Base-by-base conservation (phyloP, 805 yeast genomes). In the Saccharomycopsis synnaedendra region DNA sequence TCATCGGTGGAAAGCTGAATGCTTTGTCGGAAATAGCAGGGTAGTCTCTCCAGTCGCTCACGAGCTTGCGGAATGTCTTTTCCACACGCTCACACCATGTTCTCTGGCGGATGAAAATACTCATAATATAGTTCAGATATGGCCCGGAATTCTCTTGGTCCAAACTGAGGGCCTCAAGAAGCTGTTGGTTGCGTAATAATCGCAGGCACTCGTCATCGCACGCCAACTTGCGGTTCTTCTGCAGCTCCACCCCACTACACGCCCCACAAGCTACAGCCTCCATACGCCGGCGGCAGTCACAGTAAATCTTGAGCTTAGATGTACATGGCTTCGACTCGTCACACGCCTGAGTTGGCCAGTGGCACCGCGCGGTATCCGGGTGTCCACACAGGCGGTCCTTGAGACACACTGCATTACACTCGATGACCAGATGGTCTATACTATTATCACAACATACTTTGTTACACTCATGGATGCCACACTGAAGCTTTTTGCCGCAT, bases 171-270 rank as follows among this genome's bases (percentile, higher is more conserved):
- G 94, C 94, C 30, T 71, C 74, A 47, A 79, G 75, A 43, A 89
- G 63, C 53, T 72, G 70, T 41, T 68, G 69, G 52, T 82, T 84
- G 47, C 96, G 69, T 55, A 74, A 70, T 27, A 70, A 68, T 44
- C 72, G 62, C 8, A 68, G 77, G 66, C 97, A 88, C 30, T 75
- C 76, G 6, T 78, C 82, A 58, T 81, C 84, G 68, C 96, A 88
- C 28, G 69, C 71, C 30, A 85, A 55, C 1, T 55, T 54, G 58
- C 60, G 47, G 42, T 56, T 49, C 28, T 54, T 50, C 11, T 57
- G 53, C n/a, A 71, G 65, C 5, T 40, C 11, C 11, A 7, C 29
- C 5, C 8, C 9, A n/a, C 4, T 33, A 2, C 45, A 33, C 5
- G 80, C 78, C 28, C 77, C 80, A 66, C 96, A 88, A 9, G 70